A percentile compares a stretch with the other conserved stretches of the same genome.
phyloP scores from a whole-genome alignment of 2,329 filamentous ascomycete species.

The Sporothrix globosa region DNA sequence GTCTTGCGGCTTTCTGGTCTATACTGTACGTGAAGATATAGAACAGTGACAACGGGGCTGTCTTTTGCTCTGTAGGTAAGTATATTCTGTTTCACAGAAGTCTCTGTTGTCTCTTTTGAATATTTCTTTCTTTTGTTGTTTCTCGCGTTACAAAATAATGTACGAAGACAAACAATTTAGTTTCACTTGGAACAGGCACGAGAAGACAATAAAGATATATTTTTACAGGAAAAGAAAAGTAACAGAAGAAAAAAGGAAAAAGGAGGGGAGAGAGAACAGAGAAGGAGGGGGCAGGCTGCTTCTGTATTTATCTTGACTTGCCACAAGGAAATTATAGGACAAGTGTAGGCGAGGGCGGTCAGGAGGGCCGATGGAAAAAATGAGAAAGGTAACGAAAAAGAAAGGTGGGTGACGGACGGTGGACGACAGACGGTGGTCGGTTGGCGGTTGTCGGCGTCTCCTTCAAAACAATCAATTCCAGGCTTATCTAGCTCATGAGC shows the following conservation, averaged over 20 bases:
- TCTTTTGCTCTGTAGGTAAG: background rate
- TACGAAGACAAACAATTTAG: background rate
- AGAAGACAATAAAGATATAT: background rate
- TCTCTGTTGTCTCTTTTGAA: background rate
- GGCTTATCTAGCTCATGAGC: conserved; percentile 15
- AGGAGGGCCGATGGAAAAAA: conserved; percentile 5
- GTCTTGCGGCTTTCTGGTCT: background rate
- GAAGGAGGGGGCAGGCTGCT: conserved; percentile 13
- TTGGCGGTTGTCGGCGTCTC: conserved; percentile 5
- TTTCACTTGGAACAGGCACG: conserved; percentile 16
- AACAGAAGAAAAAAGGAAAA: background rate
- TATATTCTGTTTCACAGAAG: background rate
- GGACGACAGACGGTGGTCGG: conserved; percentile 6
- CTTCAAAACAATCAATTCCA: background rate
- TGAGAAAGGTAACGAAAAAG: background rate
- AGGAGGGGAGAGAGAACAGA: background rate
- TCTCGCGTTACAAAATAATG: conserved; percentile 10
- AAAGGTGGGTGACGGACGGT: background rate
- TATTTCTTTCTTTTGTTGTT: background rate
- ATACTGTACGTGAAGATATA: background rate
- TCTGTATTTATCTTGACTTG: conserved; percentile 11
- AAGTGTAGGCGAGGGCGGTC: conserved; percentile 2
- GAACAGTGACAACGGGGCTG: background rate
- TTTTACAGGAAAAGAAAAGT: conserved; percentile 2
- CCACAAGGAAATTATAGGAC: conserved; percentile 1